These are phyloP conservation scores for Aristolochia contorta DNA, from an alignment of 164 flowering plant genomes.

Conservation along the genomic window DNA sequence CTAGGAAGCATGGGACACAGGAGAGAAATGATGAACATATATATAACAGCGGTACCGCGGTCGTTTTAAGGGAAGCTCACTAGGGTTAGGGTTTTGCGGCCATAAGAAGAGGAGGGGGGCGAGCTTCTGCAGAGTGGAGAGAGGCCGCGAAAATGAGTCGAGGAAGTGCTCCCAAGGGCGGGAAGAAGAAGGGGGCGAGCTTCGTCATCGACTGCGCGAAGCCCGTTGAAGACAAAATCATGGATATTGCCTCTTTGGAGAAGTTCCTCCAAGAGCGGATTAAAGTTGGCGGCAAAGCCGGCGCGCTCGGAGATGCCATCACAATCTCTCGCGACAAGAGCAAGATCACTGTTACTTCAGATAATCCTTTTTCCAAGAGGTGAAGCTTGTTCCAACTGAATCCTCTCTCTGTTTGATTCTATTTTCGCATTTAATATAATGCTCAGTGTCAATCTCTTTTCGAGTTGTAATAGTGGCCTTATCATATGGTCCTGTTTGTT, in stretches of 20 bases:
- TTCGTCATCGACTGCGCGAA: constrained; percentile 59
- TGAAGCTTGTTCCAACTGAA: constrained; percentile 5
- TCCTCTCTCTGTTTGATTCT: not conserved
- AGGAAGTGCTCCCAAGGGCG: constrained; percentile 34
- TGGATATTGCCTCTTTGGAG: constrained; percentile 59
- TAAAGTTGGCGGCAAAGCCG: constrained; percentile 64
- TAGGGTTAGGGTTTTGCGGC: constrained; percentile 8
- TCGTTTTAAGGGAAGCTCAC: no score
- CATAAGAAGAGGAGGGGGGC: no score
- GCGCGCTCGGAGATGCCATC: constrained; percentile 57
- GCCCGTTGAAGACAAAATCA: constrained; percentile 65
- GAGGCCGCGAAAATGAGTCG: constrained; percentile 31
- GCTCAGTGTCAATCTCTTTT: no score
- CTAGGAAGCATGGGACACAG: no score
- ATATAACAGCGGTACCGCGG: no score
- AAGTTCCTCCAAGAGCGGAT: constrained; percentile 70
- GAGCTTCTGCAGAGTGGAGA: not conserved
- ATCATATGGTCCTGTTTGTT: not conserved
- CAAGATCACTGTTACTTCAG: constrained; percentile 55
- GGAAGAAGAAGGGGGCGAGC: constrained; percentile 51
- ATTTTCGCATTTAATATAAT: no score
- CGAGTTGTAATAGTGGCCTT: not conserved
- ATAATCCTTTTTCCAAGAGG: constrained; percentile 52
- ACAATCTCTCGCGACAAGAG: constrained; percentile 50
- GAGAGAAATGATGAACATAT: no score